These are phyloP conservation scores for Aspergillus uvarum DNA, from an alignment of 2,329 filamentous ascomycete genomes.

Conservation along the genomic window DNA sequence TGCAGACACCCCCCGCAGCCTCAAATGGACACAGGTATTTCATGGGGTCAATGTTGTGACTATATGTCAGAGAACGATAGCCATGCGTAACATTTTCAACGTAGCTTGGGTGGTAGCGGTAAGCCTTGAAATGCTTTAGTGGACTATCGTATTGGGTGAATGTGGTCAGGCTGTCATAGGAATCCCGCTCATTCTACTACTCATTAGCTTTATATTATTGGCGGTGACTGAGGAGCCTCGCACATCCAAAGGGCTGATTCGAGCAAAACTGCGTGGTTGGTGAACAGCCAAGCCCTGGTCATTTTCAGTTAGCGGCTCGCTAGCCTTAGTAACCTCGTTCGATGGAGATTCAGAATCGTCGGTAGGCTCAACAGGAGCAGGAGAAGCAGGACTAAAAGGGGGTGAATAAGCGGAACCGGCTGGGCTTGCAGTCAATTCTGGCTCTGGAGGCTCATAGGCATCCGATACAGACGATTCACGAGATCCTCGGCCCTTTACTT, in stretches of 20 bases:
- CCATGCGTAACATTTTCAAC: slow-evolving; percentile 68
- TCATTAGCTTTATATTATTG: slow-evolving; percentile 29
- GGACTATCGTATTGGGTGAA: slow-evolving; percentile 77
- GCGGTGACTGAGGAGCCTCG: slow-evolving; percentile 24
- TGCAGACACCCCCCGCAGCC: slow-evolving; percentile 68
- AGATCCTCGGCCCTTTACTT: slow-evolving; percentile 18
- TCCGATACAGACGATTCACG: slow-evolving; percentile 47
- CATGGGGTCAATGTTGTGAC: slow-evolving; percentile 78
- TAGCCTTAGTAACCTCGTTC: slow-evolving; percentile 21
- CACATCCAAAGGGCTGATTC: slow-evolving; percentile 35
- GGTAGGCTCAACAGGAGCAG: slow-evolving; percentile 29
- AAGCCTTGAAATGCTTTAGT: slow-evolving; percentile 78
- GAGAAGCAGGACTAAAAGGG: slow-evolving; percentile 45
- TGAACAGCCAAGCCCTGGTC: slow-evolving; percentile 29
- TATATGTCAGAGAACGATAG: slow-evolving; percentile 88
- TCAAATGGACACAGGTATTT: slow-evolving; percentile 76
- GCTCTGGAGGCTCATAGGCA: slow-evolving; percentile 57
- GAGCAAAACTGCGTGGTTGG: slow-evolving; percentile 20
- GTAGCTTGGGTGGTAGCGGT: slow-evolving; percentile 83
- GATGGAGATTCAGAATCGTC: slow-evolving; percentile 23
- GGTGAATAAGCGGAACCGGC: slow-evolving; percentile 37
- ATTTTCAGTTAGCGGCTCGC: slow-evolving; percentile 34
- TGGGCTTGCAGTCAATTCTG: slow-evolving; percentile 29
- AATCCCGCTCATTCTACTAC: slow-evolving; percentile 26
- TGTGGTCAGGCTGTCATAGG: slow-evolving; percentile 25